Evolutionary conservation across 345 rosid species (phyloP).

Genomic region (Passiflora organensis): DNA sequence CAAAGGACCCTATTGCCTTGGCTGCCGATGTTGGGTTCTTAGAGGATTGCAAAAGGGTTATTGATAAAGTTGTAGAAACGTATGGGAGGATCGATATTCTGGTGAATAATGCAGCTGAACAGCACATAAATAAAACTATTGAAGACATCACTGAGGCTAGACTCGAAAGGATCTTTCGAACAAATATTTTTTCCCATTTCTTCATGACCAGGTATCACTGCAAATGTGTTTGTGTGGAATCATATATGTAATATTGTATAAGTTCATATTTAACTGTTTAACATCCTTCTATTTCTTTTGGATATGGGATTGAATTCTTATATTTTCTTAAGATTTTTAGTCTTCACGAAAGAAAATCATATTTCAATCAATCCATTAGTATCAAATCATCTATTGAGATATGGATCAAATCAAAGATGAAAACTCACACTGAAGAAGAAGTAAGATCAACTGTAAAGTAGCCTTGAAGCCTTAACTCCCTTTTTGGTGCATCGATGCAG

Average conservation of each 20-base stretch:
- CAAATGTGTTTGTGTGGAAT: not conserved
- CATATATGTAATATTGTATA: not conserved
- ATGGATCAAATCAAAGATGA: too few species aligned
- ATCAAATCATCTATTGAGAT: too few species aligned
- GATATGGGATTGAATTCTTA: too few species aligned
- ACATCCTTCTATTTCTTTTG: too few species aligned
- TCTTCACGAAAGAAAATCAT: too few species aligned
- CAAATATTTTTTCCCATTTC: constrained; percentile 9
- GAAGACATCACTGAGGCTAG: not conserved
- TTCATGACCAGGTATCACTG: constrained; percentile 2
- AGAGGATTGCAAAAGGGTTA: constrained; percentile 10
- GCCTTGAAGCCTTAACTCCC: not conserved
- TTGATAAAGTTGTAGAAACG: not conserved
- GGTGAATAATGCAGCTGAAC: constrained; percentile 6
- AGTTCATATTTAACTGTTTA: too few species aligned
- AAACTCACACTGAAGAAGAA: not conserved
- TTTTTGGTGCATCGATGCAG: not conserved
- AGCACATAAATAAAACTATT: not conserved
- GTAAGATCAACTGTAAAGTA: not conserved
- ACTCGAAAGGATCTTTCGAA: constrained; percentile 9
- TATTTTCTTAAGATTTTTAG: too few species aligned
- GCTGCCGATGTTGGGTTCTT: not conserved
- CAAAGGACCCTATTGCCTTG: constrained; percentile 10
- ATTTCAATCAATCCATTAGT: too few species aligned
- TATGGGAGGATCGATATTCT: constrained; percentile 10